phyloP scores from a whole-genome alignment of 768 basidiomycete genomes.

The Collybiopsis confluens region DNA sequence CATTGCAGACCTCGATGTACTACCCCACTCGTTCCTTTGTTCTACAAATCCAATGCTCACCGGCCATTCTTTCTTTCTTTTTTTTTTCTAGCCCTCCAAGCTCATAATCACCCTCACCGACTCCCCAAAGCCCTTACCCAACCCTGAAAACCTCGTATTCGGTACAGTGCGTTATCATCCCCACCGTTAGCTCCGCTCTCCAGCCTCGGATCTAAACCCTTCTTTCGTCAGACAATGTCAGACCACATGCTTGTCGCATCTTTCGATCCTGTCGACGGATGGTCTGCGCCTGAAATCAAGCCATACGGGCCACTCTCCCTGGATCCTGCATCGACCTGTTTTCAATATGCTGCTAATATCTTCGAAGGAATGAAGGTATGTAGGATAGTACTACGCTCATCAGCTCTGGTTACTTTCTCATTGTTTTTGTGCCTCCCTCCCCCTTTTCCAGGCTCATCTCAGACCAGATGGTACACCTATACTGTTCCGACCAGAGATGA shows the following conservation, averaged over 20 bases:
- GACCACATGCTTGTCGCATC: neutral
- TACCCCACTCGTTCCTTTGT: neutral
- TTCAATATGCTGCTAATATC: conserved; percentile 40
- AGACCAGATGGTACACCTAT: conserved; percentile 67
- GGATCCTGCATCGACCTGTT: conserved; percentile 48
- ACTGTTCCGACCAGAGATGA: conserved; percentile 79
- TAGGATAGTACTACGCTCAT: neutral
- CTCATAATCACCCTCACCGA: neutral
- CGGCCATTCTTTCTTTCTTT: neutral
- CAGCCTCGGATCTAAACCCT: no score
- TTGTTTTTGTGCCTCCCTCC: no score
- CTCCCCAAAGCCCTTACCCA: neutral
- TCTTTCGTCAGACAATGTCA: conserved; percentile 42
- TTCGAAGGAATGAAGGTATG: neutral
- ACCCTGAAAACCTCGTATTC: conserved; percentile 2
- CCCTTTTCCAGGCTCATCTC: conserved; percentile 74
- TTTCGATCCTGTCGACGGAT: conserved; percentile 36
- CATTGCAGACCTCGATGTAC: conserved; percentile 1
- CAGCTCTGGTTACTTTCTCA: no score
- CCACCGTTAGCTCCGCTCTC: neutral
- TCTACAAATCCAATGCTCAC: no score
- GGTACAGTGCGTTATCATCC: neutral
- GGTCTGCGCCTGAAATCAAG: conserved; percentile 45
- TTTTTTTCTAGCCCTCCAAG: neutral
- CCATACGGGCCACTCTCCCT: conserved; percentile 48